Evolutionary conservation across 805 yeast genomes (phyloP).

Genomic region (Sungouiella blattae): DNA sequence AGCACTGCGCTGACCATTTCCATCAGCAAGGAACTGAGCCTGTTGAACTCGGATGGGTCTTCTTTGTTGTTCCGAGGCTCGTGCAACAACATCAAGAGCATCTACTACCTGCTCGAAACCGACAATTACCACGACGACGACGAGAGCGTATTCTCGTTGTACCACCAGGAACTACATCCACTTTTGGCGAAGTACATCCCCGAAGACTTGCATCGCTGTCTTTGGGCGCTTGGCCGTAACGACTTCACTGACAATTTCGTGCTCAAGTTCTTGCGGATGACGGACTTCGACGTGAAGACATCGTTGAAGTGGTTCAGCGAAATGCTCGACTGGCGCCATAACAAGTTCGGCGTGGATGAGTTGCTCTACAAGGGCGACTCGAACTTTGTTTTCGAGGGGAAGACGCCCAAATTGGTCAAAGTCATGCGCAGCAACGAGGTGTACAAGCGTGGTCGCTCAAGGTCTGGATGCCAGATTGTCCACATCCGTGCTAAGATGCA

Average conservation of each 20-base stretch:
- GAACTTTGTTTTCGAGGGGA: conserved; percentile 2
- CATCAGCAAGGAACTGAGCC: not conserved
- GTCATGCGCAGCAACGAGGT: conserved; percentile 6
- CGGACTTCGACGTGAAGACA: conserved; percentile 4
- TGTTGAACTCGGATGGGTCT: conserved; percentile 1
- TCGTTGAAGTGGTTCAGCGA: conserved; percentile 8
- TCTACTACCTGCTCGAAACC: conserved; percentile 8
- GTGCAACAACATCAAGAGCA: conserved; percentile 4
- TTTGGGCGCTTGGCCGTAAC: conserved; percentile 10
- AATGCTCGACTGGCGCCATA: conserved; percentile 9
- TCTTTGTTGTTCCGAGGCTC: conserved; percentile 5
- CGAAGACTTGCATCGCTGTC: conserved; percentile 12
- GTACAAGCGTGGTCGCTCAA: conserved; percentile 6
- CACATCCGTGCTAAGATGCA: conserved; percentile 6
- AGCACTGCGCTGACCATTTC: not conserved
- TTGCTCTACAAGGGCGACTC: conserved; percentile 9
- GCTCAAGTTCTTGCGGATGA: conserved; percentile 7
- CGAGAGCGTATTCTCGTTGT: conserved; percentile 5
- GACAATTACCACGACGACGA: conserved; percentile 3
- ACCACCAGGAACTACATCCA: conserved; percentile 5
- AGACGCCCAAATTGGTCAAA: conserved; percentile 3
- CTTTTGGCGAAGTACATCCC: conserved; percentile 4
- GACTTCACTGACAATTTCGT: conserved; percentile 9
- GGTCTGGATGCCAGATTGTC: conserved; percentile 6
- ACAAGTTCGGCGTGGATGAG: conserved; percentile 6